phyloP scores from a whole-genome alignment of 1,139 yeast genomes.

The Blastobotrys raffinosifermentans region DNA sequence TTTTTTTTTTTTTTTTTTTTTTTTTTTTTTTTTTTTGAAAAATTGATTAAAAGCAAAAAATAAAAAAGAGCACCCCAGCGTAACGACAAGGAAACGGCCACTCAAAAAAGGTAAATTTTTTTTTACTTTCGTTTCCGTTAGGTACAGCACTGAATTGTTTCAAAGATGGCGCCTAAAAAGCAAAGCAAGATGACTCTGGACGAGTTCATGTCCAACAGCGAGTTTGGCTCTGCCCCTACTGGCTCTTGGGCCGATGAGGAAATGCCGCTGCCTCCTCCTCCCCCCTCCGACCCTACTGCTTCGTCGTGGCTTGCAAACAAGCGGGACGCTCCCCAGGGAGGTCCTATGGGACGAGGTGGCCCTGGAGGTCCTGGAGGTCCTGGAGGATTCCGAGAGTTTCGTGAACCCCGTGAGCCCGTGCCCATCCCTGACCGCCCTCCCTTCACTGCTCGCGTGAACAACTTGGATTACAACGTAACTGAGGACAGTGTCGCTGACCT shows the following conservation, averaged over 20 bases:
- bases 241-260: conserved; percentile 29
- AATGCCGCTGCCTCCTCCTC: conserved; percentile 18
- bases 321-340: conserved; percentile 8
- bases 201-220: conserved; percentile 39
- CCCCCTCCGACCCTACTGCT: conserved; percentile 9
- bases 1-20: too few species aligned
- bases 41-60: too few species aligned
- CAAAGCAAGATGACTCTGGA: conserved; percentile 49
- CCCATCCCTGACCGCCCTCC: conserved; percentile 94
- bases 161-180: conserved; percentile 32
- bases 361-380: conserved; percentile 8
- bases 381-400: conserved; percentile 6
- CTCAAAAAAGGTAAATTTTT: too few species aligned
- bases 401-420: conserved; percentile 46
- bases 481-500: conserved; percentile 64
- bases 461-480: conserved; percentile 76
- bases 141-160: too few species aligned
- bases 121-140: too few species aligned
- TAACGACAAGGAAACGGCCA: too few species aligned
- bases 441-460: conserved; percentile 78
- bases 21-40: too few species aligned
- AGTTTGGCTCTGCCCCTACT: conserved; percentile 18
- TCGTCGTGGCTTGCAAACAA: conserved; percentile 12
- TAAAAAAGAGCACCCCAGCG: too few species aligned
- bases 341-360: conserved; percentile 4